phyloP scores from a whole-genome alignment of 2,329 filamentous ascomycete genomes.

The Colletotrichum eleusines region DNA sequence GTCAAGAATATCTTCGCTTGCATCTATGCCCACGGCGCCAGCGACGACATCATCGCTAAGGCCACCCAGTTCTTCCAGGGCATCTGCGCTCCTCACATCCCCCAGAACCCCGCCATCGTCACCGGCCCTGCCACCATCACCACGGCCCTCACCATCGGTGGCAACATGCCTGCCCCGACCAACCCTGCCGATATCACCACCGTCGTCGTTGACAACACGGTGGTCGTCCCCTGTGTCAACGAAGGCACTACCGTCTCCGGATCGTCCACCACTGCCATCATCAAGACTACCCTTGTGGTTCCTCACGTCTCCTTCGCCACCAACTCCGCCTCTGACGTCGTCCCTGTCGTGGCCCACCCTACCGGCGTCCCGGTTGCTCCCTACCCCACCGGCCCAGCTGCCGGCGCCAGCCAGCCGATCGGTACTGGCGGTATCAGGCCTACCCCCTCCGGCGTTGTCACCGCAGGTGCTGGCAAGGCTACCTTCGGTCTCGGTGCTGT shows the following conservation, averaged over 20 bases:
- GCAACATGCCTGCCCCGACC: conserved; percentile 62
- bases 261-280: conserved; percentile 61
- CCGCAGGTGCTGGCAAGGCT: conserved; percentile 55
- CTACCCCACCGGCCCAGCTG: conserved; percentile 45
- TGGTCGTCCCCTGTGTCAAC: conserved; percentile 65
- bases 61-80: conserved; percentile 90
- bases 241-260: conserved; percentile 60
- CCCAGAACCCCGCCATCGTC: conserved; percentile 85
- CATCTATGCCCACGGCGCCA: conserved; percentile 80
- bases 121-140: conserved; percentile 77
- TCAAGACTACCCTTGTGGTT: conserved; percentile 64
- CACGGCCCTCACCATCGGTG: conserved; percentile 68
- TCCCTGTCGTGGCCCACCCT: conserved; percentile 54
- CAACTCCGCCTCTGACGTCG: conserved; percentile 50
- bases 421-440: conserved; percentile 53
- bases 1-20: conserved; percentile 85
- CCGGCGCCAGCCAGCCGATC: conserved; percentile 45
- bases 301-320: conserved; percentile 66
- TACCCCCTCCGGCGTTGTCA: conserved; percentile 50
- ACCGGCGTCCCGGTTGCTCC: conserved; percentile 43
- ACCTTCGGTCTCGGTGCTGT: conserved; percentile 60
- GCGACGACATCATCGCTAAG: conserved; percentile 73
- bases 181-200: conserved; percentile 62
- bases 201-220: conserved; percentile 60
- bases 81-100: conserved; percentile 83